A percentile compares a stretch with the other conserved stretches of the same genome.
phyloP scores from a whole-genome alignment of 202 grass and related monocot genomes.

The Zoysia matrella region DNA sequence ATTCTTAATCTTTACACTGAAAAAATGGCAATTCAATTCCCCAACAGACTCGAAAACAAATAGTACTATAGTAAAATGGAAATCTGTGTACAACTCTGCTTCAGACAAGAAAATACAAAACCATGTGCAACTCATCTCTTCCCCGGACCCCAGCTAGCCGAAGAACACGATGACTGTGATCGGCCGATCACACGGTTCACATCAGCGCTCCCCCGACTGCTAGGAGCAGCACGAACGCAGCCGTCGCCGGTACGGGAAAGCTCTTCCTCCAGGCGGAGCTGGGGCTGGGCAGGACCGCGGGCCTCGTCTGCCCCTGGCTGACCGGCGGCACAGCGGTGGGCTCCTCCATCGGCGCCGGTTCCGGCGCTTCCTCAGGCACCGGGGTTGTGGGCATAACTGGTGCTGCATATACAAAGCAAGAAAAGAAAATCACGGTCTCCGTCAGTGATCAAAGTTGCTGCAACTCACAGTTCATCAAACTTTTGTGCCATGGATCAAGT shows the following conservation, averaged over 20 bases:
- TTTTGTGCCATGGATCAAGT: not conserved
- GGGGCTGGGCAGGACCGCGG: conserved; percentile 62
- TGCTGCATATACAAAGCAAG: conserved; percentile 9
- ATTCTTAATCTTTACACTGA: not conserved
- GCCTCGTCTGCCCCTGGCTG: conserved; percentile 59
- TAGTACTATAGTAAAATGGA: not conserved
- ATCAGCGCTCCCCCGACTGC: conserved; percentile 34
- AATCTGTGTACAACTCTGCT: not conserved
- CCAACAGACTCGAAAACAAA: not conserved
- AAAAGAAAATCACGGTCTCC: not conserved
- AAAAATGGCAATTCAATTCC: not conserved
- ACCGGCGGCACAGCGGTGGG: conserved; percentile 40
- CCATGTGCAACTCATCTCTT: not conserved
- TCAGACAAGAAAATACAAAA: not conserved
- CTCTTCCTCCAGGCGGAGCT: conserved; percentile 30
- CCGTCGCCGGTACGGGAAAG: not conserved
- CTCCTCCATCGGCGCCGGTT: not conserved
- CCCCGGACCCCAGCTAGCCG: not conserved
- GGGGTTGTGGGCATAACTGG: conserved; percentile 27
- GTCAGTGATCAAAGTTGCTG: not conserved
- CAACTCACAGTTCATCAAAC: not conserved
- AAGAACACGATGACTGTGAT: not conserved
- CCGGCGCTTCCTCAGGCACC: not conserved
- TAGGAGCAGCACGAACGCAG: not conserved
- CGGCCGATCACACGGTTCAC: not conserved